phyloP scores from a whole-genome alignment of 441 rosid species.

The California macrophylla region DNA sequence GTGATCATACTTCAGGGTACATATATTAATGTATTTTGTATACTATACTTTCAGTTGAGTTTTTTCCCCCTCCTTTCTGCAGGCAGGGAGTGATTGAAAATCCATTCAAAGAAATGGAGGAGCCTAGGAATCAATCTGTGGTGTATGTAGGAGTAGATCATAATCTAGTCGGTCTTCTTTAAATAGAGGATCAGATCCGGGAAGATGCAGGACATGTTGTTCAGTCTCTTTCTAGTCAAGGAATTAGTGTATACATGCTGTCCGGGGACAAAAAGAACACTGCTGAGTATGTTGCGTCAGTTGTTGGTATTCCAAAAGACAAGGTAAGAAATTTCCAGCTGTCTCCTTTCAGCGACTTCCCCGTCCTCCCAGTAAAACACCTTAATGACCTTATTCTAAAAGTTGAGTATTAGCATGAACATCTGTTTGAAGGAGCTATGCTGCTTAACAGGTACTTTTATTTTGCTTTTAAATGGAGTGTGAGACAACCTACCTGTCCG shows the following conservation, averaged over 20 bases:
- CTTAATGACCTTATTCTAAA: constrained; percentile 8
- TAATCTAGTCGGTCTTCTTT: constrained; percentile 66
- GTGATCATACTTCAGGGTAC: neutral
- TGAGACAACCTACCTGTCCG: neutral
- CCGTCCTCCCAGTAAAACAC: constrained; percentile 2
- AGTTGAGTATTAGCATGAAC: neutral
- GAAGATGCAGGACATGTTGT: constrained; percentile 84
- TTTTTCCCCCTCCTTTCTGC: constrained; percentile 16
- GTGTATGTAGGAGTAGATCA: constrained; percentile 76
- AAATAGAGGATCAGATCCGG: constrained; percentile 81
- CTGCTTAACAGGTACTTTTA: neutral
- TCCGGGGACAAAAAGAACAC: constrained; percentile 83
- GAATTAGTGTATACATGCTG: constrained; percentile 75
- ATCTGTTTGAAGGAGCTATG: neutral
- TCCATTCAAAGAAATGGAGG: constrained; percentile 37
- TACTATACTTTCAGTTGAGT: neutral
- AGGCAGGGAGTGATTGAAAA: constrained; percentile 67
- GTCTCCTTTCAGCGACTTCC: neutral
- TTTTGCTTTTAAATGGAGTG: neutral
- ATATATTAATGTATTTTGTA: neutral
- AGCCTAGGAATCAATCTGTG: constrained; percentile 54
- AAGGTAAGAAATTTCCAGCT: constrained; percentile 32
- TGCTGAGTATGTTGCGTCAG: constrained; percentile 83
- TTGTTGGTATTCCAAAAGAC: constrained; percentile 76
- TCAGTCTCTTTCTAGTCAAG: constrained; percentile 49